Base-by-base conservation (phyloP, 805 yeast genomes). In the Huiozyma naganishii region DNA sequence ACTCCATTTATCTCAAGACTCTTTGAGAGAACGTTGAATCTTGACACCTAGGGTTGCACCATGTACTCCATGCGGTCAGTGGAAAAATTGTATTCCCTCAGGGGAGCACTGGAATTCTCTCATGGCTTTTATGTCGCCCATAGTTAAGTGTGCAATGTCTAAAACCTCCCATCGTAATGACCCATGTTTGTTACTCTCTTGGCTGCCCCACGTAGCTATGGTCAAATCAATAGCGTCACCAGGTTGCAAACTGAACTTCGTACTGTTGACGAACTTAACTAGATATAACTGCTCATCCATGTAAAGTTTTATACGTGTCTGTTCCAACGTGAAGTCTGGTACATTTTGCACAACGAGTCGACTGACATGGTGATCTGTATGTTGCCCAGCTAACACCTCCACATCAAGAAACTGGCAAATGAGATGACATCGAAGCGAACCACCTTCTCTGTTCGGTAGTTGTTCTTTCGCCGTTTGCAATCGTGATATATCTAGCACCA, bases 171-270 rank as follows among this genome's bases (percentile, higher is more conserved):
- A 44, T 17, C 23, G 23, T 4, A 17, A 4, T 17, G 23, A 17
- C 27, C 30, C 40, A 17, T 27, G 28, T 11, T 29, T 32, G 7
- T 39, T 12, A 27, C 40, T 23, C 6, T 36, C 27, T 12, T 28
- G 27, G 2, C 32, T 37, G 11, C 30, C 13, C 46, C 52, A 46
- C 3, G 45, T 36, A 2, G 47, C 47, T 2, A 52, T 34, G 10
- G 43, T 42, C 7, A 54, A 32, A 34, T 49, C 52, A 17, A 53
- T 36, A n/a, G 51, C 45, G 35, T 47, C 53, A 27, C 54, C 54
- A 6, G 29, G 37, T 38, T 48, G 49, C 12, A 41, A 23, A 9
- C 35, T 37, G 12, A 32, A 12, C 13, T 33, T 37, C 12, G 28
- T 41, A 6, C 12, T 30, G 35, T 30, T 27, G 8, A 30, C 11